phyloP scores from a whole-genome alignment of 306 rosid genomes.

The Ammopiptanthus mongolicus region DNA sequence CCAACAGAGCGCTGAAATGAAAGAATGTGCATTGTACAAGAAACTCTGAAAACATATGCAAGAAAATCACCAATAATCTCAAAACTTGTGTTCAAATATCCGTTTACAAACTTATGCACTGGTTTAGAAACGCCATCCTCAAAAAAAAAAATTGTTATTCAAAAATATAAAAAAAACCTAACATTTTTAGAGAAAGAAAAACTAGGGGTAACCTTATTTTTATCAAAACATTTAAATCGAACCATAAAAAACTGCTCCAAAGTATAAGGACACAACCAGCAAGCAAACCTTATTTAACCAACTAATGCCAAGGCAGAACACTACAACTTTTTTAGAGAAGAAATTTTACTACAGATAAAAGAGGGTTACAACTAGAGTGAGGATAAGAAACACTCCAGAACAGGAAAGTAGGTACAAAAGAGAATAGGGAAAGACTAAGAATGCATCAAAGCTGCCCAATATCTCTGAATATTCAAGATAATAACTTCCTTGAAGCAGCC shows the following conservation, averaged over 20 bases:
- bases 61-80: background rate
- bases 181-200: background rate
- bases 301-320: background rate
- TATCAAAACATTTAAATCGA: background rate
- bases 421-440: background rate
- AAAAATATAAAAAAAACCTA: background rate
- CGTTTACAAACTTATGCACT: no score
- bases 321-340: background rate
- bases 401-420: background rate
- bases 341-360: background rate
- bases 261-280: background rate
- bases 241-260: background rate
- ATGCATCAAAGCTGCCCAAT: background rate
- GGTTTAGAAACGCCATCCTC: no score
- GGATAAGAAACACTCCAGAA: background rate
- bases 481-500: background rate
- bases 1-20: background rate
- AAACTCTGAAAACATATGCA: background rate
- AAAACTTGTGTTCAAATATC: no score
- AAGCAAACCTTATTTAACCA: background rate
- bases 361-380: background rate
- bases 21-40: background rate
- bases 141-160: background rate
- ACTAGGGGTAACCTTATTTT: background rate
- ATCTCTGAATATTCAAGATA: background rate